Evolutionary conservation across 345 rosid genomes (phyloP).

Genomic region (Corymbia maculata): DNA sequence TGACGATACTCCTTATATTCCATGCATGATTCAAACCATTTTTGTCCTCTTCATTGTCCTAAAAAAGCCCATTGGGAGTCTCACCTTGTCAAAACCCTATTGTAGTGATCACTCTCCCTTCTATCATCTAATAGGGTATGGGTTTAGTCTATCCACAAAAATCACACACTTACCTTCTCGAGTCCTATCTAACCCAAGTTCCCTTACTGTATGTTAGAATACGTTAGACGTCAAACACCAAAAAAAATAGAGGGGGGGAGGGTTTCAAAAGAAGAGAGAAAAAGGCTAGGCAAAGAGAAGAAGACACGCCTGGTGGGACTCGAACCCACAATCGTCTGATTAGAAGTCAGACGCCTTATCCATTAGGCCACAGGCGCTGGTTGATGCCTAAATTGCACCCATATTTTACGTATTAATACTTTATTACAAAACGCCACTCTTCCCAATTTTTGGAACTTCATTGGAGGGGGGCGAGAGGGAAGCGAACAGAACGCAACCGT

Average conservation of each 20-base stretch:
- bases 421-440: not conserved
- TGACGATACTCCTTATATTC: not conserved
- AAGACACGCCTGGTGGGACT: slow-evolving; percentile 55
- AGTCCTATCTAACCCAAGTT: not conserved
- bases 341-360: slow-evolving; percentile 38
- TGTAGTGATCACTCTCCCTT: not conserved
- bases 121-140: not conserved
- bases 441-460: not conserved
- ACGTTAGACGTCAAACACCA: not conserved
- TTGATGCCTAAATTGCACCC: fast-evolving
- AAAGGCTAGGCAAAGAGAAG: no score
- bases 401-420: fast-evolving
- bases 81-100: not conserved
- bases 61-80: not conserved
- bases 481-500: not conserved
- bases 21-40: not conserved
- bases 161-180: not conserved
- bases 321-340: slow-evolving; percentile 63
- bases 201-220: not conserved
- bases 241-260: no score
- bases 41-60: not conserved
- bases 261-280: not conserved
- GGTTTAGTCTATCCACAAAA: not conserved
- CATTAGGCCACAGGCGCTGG: slow-evolving; percentile 62
- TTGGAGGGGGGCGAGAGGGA: not conserved